phyloP scores from a whole-genome alignment of 129 eudicot genomes.

The Smallanthus sonchifolius region DNA sequence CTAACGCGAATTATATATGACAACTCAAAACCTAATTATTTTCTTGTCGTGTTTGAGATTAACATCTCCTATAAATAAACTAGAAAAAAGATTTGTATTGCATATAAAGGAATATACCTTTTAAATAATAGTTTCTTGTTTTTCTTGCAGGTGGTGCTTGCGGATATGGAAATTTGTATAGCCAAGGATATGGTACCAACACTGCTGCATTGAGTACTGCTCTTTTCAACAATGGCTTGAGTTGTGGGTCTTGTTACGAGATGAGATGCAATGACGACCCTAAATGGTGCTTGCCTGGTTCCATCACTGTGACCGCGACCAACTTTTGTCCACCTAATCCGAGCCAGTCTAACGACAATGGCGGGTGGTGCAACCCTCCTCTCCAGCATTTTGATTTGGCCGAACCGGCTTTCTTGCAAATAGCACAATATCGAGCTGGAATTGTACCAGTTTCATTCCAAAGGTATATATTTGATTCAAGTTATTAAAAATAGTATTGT shows the following conservation, averaged over 20 bases:
- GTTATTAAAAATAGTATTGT: not conserved
- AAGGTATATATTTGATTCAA: slow-evolving; percentile 33
- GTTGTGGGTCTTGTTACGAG: slow-evolving; percentile 78
- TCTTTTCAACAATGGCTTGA: slow-evolving; percentile 71
- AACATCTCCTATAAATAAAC: too few species aligned
- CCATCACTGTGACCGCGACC: slow-evolving; percentile 67
- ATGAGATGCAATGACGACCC: slow-evolving; percentile 63
- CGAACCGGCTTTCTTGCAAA: slow-evolving; percentile 75
- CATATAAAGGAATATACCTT: not conserved
- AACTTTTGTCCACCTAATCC: slow-evolving; percentile 87
- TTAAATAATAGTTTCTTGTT: not conserved
- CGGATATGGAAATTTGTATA: slow-evolving; percentile 79
- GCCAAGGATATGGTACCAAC: slow-evolving; percentile 77
- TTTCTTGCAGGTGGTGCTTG: slow-evolving; percentile 75
- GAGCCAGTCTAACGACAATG: slow-evolving; percentile 58
- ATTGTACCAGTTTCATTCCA: slow-evolving; percentile 72
- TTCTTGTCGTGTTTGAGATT: too few species aligned
- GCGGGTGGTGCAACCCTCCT: slow-evolving; percentile 95
- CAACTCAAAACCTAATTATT: too few species aligned
- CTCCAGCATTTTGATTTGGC: slow-evolving; percentile 86
- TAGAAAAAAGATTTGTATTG: too few species aligned
- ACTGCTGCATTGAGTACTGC: slow-evolving; percentile 89
- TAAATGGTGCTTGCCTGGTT: slow-evolving; percentile 59
- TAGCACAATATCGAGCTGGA: slow-evolving; percentile 80
- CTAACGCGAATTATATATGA: too few species aligned